These are phyloP conservation scores for Chaetomium strumarium DNA, from an alignment of 2,329 filamentous ascomycete species.

Conservation along the genomic window DNA sequence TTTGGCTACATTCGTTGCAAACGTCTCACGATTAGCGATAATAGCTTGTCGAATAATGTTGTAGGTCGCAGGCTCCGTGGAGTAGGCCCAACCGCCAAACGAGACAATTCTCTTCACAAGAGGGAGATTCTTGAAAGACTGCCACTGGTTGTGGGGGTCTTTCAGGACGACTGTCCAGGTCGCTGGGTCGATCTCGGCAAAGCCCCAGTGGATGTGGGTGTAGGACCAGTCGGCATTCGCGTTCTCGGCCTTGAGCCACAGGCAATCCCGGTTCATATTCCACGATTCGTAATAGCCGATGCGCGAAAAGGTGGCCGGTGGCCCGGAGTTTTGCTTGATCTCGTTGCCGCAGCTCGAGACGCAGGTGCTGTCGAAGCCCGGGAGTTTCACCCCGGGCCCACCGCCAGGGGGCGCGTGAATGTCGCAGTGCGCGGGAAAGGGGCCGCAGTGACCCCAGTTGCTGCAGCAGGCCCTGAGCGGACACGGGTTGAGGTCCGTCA, in stretches of 20 bases:
- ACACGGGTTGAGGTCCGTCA: conserved; percentile 24
- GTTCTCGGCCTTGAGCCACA: conserved; percentile 6
- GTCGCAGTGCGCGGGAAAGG: conserved; percentile 27
- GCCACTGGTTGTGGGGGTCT: conserved; percentile 13
- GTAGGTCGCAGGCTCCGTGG: conserved; percentile 8
- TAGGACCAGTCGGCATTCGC: conserved; percentile 5
- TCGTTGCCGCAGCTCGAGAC: conserved; percentile 38
- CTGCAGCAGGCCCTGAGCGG: conserved; percentile 30
- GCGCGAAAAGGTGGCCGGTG: neutral
- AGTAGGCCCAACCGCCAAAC: conserved; percentile 20
- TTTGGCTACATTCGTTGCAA: conserved; percentile 33
- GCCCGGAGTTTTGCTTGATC: conserved; percentile 25
- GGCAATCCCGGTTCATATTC: conserved; percentile 14
- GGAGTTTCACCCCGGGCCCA: conserved; percentile 27
- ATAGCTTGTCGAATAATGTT: conserved; percentile 14
- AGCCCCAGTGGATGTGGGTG: conserved; percentile 29
- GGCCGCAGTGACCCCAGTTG: conserved; percentile 28
- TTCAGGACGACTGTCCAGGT: conserved; percentile 13
- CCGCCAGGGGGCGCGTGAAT: conserved; percentile 32
- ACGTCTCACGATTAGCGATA: conserved; percentile 11
- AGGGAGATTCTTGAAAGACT: neutral
- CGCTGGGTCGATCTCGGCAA: conserved; percentile 16
- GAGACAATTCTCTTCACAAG: conserved; percentile 18
- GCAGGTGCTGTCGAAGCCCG: conserved; percentile 16
- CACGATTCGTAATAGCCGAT: conserved; percentile 21